Conservation (phyloP, 2,329 filamentous ascomycete species). For the Fusarium subglutinans region DNA sequence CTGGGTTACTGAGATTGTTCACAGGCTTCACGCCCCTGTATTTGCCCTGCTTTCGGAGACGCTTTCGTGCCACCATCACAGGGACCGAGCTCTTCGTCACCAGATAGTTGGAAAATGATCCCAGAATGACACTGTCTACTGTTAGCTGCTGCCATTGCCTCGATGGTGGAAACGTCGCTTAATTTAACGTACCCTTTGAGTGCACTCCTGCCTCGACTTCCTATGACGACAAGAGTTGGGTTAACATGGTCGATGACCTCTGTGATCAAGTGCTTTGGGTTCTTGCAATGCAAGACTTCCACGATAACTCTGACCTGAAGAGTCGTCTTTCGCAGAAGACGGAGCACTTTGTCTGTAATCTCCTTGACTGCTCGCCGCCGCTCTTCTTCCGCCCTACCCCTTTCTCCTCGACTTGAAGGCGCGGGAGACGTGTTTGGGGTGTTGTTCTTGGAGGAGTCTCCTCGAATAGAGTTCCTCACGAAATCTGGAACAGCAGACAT, state of each 20-base stretch:
- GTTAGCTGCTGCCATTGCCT: slow-evolving; percentile 43
- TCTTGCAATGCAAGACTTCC: slow-evolving; percentile 98
- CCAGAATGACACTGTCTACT: slow-evolving; percentile 80
- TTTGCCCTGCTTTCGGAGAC: slow-evolving; percentile 85
- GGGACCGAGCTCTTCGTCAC: slow-evolving; percentile 96
- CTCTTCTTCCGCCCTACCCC: slow-evolving; percentile 76
- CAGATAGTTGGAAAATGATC: slow-evolving; percentile 96
- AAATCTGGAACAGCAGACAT: slow-evolving; percentile 49
- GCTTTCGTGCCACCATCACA: slow-evolving; percentile 96
- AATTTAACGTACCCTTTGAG: slow-evolving; percentile 80
- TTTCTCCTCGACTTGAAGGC: slow-evolving; percentile 59
- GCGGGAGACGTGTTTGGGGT: slow-evolving; percentile 58
- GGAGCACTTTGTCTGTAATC: slow-evolving; percentile 86
- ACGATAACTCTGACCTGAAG: slow-evolving; percentile 93
- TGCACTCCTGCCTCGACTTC: slow-evolving; percentile 88
- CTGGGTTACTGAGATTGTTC: slow-evolving; percentile 81
- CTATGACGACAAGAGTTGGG: slow-evolving; percentile 92
- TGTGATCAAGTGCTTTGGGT: slow-evolving; percentile 92
- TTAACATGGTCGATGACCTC: slow-evolving; percentile 95
- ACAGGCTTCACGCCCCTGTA: slow-evolving; percentile 79
- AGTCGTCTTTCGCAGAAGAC: slow-evolving; percentile 86
- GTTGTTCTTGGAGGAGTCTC: slow-evolving; percentile 45
- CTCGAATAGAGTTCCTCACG: slow-evolving; percentile 44
- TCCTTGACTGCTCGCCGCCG: slow-evolving; percentile 81
- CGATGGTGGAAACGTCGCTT: background rate